phyloP scores from a whole-genome alignment of 805 yeast species.

The Hanseniaspora jakobsenii region DNA sequence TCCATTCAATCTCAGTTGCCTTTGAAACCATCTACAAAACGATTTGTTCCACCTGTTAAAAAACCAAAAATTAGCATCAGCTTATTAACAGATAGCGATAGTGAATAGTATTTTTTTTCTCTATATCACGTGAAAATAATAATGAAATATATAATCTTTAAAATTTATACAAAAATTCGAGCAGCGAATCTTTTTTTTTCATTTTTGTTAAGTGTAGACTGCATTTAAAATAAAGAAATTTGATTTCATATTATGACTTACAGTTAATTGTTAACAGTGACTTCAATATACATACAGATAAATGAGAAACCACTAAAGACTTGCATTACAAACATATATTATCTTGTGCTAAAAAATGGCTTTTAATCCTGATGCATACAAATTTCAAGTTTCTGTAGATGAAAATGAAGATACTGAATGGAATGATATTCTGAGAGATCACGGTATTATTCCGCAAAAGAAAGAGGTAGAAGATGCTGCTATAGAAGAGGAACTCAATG shows the following conservation, averaged over 20 bases:
- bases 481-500: slow-evolving; percentile 76
- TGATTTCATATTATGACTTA: no score
- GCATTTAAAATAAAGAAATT: no score
- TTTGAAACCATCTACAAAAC: no score
- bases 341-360: slow-evolving; percentile 1
- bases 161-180: neutral
- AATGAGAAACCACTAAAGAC: no score
- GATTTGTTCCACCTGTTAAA: neutral
- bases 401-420: slow-evolving; percentile 97
- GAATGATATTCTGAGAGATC: slow-evolving; percentile 85
- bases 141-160: neutral
- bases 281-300: no score
- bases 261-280: no score
- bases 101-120: neutral
- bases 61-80: neutral
- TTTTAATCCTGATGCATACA: slow-evolving; percentile 35
- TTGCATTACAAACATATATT: no score
- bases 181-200: neutral
- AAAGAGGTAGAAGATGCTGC: slow-evolving; percentile 81
- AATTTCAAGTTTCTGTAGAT: slow-evolving; percentile 76
- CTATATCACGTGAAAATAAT: neutral
- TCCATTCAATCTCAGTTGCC: no score
- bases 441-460: slow-evolving; percentile 85
- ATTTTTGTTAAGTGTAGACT: no score
- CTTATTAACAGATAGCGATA: slow-evolving; percentile 10